A percentile compares a stretch with the other conserved stretches of the same genome.
phyloP scores from a whole-genome alignment of 768 basidiomycete species.

The Rhizopogon vesiculosus region DNA sequence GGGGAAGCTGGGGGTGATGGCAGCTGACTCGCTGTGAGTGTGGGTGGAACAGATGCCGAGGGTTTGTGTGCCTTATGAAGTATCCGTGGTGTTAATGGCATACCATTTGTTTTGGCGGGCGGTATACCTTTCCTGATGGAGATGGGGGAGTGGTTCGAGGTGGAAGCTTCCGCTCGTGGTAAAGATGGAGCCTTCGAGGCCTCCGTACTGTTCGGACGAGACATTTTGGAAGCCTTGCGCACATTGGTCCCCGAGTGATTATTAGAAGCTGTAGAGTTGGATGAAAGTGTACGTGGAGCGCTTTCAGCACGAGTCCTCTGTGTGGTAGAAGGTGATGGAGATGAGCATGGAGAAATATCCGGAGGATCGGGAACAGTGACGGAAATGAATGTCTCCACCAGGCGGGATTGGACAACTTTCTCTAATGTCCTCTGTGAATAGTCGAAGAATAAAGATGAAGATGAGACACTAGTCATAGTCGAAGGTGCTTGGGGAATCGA shows the following conservation, averaged over 20 bases:
- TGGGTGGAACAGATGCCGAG: constrained; percentile 20
- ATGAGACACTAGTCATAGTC: constrained; percentile 12
- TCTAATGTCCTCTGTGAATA: constrained; percentile 68
- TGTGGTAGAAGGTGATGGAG: constrained; percentile 24
- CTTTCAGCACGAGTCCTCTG: constrained; percentile 23
- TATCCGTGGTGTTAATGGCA: constrained; percentile 8
- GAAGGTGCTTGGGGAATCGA: neutral
- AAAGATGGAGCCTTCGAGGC: constrained; percentile 11
- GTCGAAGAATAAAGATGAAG: constrained; percentile 40
- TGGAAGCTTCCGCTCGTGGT: constrained; percentile 2
- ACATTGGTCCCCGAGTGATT: constrained; percentile 3
- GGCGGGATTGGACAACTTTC: constrained; percentile 63
- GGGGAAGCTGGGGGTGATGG: constrained; percentile 15
- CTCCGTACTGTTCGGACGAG: constrained; percentile 13
- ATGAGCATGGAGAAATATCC: constrained; percentile 3
- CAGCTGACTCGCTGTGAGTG: constrained; percentile 21
- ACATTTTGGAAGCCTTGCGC: constrained; percentile 11
- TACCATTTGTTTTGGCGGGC: constrained; percentile 10
- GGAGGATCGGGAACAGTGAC: constrained; percentile 38
- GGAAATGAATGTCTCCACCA: constrained; percentile 75
- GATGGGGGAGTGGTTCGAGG: constrained; percentile 7
- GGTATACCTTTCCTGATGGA: constrained; percentile 14
- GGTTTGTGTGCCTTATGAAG: constrained; percentile 15
- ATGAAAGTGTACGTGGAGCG: constrained; percentile 13
- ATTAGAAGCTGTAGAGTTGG: neutral